Conservation (phyloP, 257 asterid species). For the Linderniella brevidens region DNA sequence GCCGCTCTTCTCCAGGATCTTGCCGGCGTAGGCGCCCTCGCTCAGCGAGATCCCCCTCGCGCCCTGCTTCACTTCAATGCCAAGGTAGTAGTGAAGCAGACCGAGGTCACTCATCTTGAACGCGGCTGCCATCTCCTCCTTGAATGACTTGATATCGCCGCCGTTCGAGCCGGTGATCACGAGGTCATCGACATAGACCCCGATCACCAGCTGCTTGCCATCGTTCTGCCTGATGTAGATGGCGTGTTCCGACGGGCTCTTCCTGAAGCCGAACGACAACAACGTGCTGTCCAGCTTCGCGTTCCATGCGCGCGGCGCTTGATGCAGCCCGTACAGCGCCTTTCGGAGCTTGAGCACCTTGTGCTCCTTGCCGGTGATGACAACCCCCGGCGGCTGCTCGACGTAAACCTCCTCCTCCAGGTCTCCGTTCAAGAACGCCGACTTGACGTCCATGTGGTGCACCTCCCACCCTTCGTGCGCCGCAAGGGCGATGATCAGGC, state of each 20-base stretch:
- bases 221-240: no score
- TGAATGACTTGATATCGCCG: background rate
- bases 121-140: background rate
- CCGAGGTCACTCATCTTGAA: conserved; percentile 4
- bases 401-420: conserved; percentile 1
- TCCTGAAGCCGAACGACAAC: background rate
- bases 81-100: background rate
- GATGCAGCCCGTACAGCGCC: background rate
- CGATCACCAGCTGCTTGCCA: conserved; percentile 1
- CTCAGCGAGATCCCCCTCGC: background rate
- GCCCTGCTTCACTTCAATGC: background rate
- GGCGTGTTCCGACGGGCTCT: background rate
- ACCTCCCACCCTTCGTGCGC: background rate
- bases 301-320: conserved; percentile 3
- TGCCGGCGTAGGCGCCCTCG: background rate
- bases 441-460: background rate
- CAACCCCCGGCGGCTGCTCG: background rate
- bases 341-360: background rate
- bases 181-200: conserved; percentile 1
- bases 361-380: background rate
- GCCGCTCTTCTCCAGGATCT: background rate
- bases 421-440: background rate
- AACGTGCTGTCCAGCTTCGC: background rate
- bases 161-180: background rate
- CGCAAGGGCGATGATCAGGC: background rate